Evolutionary conservation across 495 filamentous ascomycete genomes (phyloP).

Genomic region (Achaetomiella virescens): DNA sequence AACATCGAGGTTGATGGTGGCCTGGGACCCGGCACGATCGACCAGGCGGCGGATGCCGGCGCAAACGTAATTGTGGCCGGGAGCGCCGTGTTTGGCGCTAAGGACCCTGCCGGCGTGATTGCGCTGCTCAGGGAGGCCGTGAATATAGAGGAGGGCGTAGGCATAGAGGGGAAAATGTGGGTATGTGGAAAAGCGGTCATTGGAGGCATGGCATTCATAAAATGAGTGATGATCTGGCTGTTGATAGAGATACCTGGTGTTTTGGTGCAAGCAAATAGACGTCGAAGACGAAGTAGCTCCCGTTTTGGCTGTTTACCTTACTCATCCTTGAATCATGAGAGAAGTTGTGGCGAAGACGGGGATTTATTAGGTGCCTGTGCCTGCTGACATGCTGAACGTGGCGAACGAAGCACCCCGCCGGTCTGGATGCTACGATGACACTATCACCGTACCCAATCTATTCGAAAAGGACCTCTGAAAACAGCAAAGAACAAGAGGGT

Average conservation of each 20-base stretch:
- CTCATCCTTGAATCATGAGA: neutral
- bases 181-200: neutral
- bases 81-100: conserved; percentile 91
- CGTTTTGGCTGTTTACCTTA: neutral
- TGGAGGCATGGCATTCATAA: neutral
- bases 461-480: too few species aligned
- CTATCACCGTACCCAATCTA: too few species aligned
- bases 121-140: conserved; percentile 70
- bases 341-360: neutral
- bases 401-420: too few species aligned
- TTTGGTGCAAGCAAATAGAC: neutral
- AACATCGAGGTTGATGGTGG: conserved; percentile 98
- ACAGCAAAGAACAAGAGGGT: too few species aligned
- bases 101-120: conserved; percentile 82
- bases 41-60: conserved; percentile 88
- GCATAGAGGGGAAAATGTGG: conserved; percentile 4
- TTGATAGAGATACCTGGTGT: conserved; percentile 3
- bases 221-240: neutral
- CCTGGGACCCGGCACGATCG: conserved; percentile 79
- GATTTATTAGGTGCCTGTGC: too few species aligned
- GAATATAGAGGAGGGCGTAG: conserved; percentile 48
- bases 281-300: neutral
- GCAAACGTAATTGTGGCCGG: conserved; percentile 98
- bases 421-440: too few species aligned
- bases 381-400: too few species aligned